Evolutionary conservation across 805 yeast species (phyloP).

Genomic region (Saccharomyces mikatae): DNA sequence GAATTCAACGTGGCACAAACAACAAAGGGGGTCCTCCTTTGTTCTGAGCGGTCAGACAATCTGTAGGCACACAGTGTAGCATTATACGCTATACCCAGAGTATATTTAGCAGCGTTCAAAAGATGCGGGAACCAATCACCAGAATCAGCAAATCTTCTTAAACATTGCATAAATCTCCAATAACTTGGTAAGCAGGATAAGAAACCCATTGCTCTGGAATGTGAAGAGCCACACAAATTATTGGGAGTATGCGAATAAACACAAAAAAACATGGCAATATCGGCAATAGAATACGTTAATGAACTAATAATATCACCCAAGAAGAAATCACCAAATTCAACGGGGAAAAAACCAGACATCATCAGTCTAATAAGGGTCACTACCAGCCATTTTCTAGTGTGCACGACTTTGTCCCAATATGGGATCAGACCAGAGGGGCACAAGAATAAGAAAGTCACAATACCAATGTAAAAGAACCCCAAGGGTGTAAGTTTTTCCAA

Average conservation of each 20-base stretch:
- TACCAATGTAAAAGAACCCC: slow-evolving; percentile 51
- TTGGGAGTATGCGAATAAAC: slow-evolving; percentile 50
- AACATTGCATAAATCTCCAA: slow-evolving; percentile 87
- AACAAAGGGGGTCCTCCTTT: slow-evolving; percentile 53
- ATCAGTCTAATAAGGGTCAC: slow-evolving; percentile 63
- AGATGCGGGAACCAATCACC: slow-evolving; percentile 96
- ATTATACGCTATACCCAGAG: slow-evolving; percentile 58
- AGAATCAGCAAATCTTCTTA: slow-evolving; percentile 84
- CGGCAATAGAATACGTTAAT: slow-evolving; percentile 79
- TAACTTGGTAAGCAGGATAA: slow-evolving; percentile 76
- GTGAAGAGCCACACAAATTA: slow-evolving; percentile 62
- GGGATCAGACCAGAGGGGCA: slow-evolving; percentile 46
- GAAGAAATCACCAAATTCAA: slow-evolving; percentile 90
- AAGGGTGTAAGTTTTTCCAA: slow-evolving; percentile 74
- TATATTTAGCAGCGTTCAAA: slow-evolving; percentile 77
- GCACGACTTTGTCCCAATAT: slow-evolving; percentile 31
- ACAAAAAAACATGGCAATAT: slow-evolving; percentile 79
- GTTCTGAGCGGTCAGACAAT: slow-evolving; percentile 22
- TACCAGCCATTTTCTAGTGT: slow-evolving; percentile 73
- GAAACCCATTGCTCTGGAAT: slow-evolving; percentile 74
- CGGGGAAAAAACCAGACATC: slow-evolving; percentile 84
- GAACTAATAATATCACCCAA: slow-evolving; percentile 88
- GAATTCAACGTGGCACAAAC: slow-evolving; percentile 70
- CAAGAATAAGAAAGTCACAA: slow-evolving; percentile 36
- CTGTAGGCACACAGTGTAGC: slow-evolving; percentile 71